These are phyloP conservation scores for Penicillium sp. DNA, from an alignment of 2,329 filamentous ascomycete species.

Conservation along the genomic window DNA sequence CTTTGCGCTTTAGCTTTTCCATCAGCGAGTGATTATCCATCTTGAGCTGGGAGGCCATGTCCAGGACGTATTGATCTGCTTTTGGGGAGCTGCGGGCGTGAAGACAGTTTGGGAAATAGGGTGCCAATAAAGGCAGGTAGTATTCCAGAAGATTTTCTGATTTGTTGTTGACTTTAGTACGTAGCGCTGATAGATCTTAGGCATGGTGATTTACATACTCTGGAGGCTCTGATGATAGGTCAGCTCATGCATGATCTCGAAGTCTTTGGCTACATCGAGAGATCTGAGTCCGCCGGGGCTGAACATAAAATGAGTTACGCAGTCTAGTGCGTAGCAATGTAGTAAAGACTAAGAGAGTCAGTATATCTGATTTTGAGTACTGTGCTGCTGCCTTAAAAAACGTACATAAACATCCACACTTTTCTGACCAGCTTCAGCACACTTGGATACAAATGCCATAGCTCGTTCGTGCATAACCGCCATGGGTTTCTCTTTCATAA, in stretches of 20 bases:
- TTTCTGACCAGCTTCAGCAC: slow-evolving; percentile 42
- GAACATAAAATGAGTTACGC: slow-evolving; percentile 68
- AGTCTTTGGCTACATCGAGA: slow-evolving; percentile 55
- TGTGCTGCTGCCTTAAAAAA: slow-evolving; percentile 17
- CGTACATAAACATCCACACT: slow-evolving; percentile 62
- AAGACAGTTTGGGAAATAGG: slow-evolving; percentile 48
- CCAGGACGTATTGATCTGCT: slow-evolving; percentile 59
- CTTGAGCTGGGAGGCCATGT: slow-evolving; percentile 49
- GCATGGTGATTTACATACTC: slow-evolving; percentile 47
- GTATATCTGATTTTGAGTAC: not conserved
- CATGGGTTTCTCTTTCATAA: slow-evolving; percentile 57
- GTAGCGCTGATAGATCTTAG: not conserved
- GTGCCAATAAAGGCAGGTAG: slow-evolving; percentile 56
- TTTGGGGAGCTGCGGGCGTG: slow-evolving; percentile 59
- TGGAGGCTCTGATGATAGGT: slow-evolving; percentile 67
- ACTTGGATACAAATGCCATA: slow-evolving; percentile 55
- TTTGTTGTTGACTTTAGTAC: not conserved
- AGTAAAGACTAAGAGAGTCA: slow-evolving; percentile 40
- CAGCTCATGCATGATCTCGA: slow-evolving; percentile 66
- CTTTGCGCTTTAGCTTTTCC: slow-evolving; percentile 57
- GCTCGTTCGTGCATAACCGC: slow-evolving; percentile 60
- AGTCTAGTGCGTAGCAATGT: slow-evolving; percentile 69
- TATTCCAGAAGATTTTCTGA: slow-evolving; percentile 61
- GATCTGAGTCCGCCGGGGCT: slow-evolving; percentile 64
- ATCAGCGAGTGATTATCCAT: slow-evolving; percentile 58